These are phyloP conservation scores for Rhynchosporium graminicola DNA, from an alignment of 2,329 filamentous ascomycete species.

Conservation along the genomic window DNA sequence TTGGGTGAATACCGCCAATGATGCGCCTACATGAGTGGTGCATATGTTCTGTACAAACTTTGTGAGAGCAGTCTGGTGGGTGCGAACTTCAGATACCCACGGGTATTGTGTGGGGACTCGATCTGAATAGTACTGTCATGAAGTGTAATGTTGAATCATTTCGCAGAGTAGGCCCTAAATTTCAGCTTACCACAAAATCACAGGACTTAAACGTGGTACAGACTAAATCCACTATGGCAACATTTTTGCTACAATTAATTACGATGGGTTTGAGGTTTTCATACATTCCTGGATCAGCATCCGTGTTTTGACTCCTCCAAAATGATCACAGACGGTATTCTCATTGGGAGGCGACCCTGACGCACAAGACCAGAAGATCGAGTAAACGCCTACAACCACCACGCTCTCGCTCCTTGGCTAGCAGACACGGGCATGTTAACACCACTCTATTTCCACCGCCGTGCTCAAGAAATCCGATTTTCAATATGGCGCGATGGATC, in stretches of 20 bases:
- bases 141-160: no score
- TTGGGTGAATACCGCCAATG: no score
- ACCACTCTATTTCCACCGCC: slow-evolving; percentile 4
- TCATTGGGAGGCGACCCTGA: background rate
- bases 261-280: no score
- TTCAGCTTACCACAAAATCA: background rate
- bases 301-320: background rate
- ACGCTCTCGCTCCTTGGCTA: background rate
- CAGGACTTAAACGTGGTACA: background rate
- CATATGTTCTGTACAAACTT: no score
- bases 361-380: background rate
- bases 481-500: slow-evolving; percentile 8
- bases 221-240: background rate
- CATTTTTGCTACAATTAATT: background rate
- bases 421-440: background rate
- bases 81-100: no score
- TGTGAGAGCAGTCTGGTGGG: no score
- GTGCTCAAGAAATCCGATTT: background rate
- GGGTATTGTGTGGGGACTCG: no score
- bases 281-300: no score
- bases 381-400: slow-evolving; percentile 6
- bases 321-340: background rate
- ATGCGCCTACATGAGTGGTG: no score
- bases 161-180: background rate
- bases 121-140: no score